Evolutionary conservation across 805 yeast species (phyloP), one percentile per base, ranked within the genome.

Genomic region (Wickerhamomyces chambardii): DNA sequence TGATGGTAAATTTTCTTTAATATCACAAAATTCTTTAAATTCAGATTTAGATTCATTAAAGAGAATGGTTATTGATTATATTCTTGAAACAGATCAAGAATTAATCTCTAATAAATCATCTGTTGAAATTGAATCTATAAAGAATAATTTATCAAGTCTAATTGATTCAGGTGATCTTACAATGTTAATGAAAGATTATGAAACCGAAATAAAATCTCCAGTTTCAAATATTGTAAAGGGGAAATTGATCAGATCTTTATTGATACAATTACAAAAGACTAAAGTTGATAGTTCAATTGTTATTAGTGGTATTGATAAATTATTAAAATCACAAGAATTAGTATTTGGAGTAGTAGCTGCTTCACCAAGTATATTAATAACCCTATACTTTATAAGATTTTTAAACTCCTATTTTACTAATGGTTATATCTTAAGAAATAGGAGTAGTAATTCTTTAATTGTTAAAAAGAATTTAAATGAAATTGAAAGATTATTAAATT

Each of bases 271-370:
- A n/a, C 98, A 90, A 56, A 90, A 92, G 59, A 81, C 95, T 11
- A 90, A 90, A 58, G 97, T 92, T 6, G 98, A 90, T 55, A 95
- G 95, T 8, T 87, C 84, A 27, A 63, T 87, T 5, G 97, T 96
- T 0, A 72, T 90, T 41, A 75, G 72, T 46, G 97, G 97, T 8
- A 89, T 92, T 42, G 97, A 92, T 58, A 80, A 84, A 52, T 63
- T 90, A 44, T 68, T 92, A 31, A 82, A 86, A 55, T 80, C 92
- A 34, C 98, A 90, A 60, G 95, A 92, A 54, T 70, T 90, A 36
- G 92, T 92, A n/a, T 85, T 90, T 61, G 96, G 95, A 1, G 63
- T 85, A 17, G 83, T 92, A 18, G 95, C 97, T 2, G 78, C 92
- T 4, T 73, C 89, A 15, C 98, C 98, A 1, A 71, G 90, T 34